phyloP scores from a whole-genome alignment of 306 rosid species.

The Cotoneaster glaucophyllus region DNA sequence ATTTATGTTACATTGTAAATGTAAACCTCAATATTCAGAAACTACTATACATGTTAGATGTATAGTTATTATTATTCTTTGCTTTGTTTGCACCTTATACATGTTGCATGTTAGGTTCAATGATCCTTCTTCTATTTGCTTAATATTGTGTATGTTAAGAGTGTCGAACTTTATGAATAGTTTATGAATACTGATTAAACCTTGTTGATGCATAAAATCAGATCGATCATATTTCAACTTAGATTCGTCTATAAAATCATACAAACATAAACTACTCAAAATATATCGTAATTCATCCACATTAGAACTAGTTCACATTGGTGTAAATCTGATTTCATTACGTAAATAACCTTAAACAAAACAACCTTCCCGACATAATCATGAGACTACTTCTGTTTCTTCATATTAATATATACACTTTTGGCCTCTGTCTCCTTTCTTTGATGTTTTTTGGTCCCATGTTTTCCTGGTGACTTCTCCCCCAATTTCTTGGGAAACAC shows the following conservation, averaged over 20 bases:
- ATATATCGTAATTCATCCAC: too few relatives aligned
- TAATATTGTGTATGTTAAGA: not conserved
- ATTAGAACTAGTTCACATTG: too few relatives aligned
- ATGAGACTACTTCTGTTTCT: too few relatives aligned
- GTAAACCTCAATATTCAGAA: not conserved
- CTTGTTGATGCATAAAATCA: too few relatives aligned
- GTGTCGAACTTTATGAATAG: not conserved
- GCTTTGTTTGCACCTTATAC: not conserved
- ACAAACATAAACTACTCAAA: too few relatives aligned
- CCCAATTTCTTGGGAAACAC: conserved; percentile 41
- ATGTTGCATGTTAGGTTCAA: not conserved
- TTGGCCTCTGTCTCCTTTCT: not conserved
- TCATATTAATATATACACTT: not conserved
- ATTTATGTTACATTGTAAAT: too few relatives aligned
- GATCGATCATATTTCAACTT: too few relatives aligned
- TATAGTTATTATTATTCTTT: not conserved
- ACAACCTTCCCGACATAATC: not conserved
- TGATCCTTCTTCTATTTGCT: not conserved
- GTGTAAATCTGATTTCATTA: too few relatives aligned
- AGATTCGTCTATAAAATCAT: too few relatives aligned
- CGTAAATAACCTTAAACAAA: not conserved
- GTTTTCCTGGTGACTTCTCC: conserved; percentile 1
- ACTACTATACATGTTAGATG: too few relatives aligned
- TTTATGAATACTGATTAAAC: not conserved
- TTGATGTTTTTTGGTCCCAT: not conserved